Conservation (phyloP, 495 filamentous ascomycete genomes). For the Physcia stellaris region DNA sequence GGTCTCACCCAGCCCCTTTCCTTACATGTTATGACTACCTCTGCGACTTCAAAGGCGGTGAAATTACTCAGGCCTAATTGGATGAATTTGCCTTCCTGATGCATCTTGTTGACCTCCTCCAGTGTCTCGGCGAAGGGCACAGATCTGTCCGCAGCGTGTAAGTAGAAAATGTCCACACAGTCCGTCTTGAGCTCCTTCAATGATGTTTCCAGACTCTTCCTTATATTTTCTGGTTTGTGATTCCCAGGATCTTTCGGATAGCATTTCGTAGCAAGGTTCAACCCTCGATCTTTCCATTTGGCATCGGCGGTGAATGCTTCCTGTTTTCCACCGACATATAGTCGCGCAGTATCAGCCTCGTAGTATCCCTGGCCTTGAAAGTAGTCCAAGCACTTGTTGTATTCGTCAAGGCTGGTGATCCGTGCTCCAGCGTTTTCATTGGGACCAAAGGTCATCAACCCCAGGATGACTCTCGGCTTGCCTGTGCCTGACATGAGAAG, state of each 20-base stretch:
- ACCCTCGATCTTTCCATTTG: constrained; percentile 66
- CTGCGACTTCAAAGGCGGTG: constrained; percentile 82
- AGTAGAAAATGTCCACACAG: constrained; percentile 74
- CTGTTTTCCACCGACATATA: constrained; percentile 61
- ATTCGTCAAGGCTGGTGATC: constrained; percentile 54
- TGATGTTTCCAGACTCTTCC: constrained; percentile 46
- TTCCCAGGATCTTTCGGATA: constrained; percentile 47
- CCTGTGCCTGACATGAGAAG: not conserved
- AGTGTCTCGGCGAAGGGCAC: constrained; percentile 72
- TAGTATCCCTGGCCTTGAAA: constrained; percentile 63
- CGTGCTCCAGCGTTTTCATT: constrained; percentile 43
- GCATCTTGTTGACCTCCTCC: constrained; percentile 59
- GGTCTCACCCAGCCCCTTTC: constrained; percentile 63
- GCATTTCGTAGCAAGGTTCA: constrained; percentile 75
- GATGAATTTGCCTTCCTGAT: constrained; percentile 81
- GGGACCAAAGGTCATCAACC: constrained; percentile 48
- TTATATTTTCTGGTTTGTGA: constrained; percentile 48
- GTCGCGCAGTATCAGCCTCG: constrained; percentile 67
- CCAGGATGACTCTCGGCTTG: constrained; percentile 33
- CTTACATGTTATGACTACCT: constrained; percentile 71
- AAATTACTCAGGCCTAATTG: constrained; percentile 72
- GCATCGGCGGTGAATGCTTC: constrained; percentile 70
- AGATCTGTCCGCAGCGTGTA: constrained; percentile 72
- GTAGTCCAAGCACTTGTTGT: constrained; percentile 49
- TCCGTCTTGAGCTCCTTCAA: constrained; percentile 63